Base-by-base conservation (phyloP, 257 asterid genomes). In the Ehretia macrophylla region DNA sequence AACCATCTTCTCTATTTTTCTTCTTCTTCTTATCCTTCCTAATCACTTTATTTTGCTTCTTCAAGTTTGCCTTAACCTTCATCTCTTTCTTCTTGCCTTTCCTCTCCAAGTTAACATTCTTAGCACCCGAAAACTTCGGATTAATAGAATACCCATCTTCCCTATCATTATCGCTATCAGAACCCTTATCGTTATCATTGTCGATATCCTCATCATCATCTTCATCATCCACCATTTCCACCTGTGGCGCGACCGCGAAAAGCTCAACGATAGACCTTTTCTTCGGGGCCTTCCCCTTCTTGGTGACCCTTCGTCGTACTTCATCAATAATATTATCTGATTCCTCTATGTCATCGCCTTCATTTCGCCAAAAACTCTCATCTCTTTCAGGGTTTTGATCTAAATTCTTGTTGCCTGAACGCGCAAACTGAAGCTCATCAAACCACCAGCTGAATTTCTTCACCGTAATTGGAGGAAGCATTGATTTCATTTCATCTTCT, bases 401-500 rank as follows among this genome's bases (percentile, higher is more conserved):
- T 16, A 14, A 47, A 14, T 47, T 47, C 13, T 47, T 16, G n/a
- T 21, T 9, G 3, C 14, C 11, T 10, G 66, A 57, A 22, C 12
- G 59, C 16, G 53, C 14, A 20, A 19, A 21, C 10, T 73, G 58
- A 27, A 84, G 69, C 63, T 67, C 80, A 64, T 82, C 82, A 20
- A 69, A 38, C 96, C 96, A 87, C 94, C 90, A 87, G 11, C 74
- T 71, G 80, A 84, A 87, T 73, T 78, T 82, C 77, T 78, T 72
- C 62, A 79, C 71, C 14, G 75, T 61, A 64, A 87, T 84, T 0
- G 94, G 83, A 58, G 96, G 90, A 51, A 87, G 81, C 64, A 69
- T 51, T 3, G 84, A 72, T 47, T 62, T 62, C 10, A 77, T 74
- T 40, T 65, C 55, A 27, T 70, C 75, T 44, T 73, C 81, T 44